Percentiles rank a stretch among this genome's conserved stretches.
Evolutionary conservation across 495 filamentous ascomycete species (phyloP).

Genomic region (Aspergillus diversus): DNA sequence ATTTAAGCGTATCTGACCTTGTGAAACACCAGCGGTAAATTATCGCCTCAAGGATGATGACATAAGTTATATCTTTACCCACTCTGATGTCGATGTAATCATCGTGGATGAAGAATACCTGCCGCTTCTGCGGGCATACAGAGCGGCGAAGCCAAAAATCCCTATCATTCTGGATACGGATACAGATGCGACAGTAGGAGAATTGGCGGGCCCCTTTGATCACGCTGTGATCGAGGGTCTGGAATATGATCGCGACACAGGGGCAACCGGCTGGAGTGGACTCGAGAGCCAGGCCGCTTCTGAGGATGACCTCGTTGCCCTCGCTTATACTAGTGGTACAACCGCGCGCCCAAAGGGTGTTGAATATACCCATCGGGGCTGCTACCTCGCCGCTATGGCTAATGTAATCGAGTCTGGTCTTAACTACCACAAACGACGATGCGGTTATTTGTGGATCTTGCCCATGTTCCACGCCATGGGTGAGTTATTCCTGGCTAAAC

Average conservation of each 20-base stretch:
- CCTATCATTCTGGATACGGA: conserved; percentile 83
- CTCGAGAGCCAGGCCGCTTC: conserved; percentile 66
- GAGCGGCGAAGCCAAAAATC: conserved; percentile 58
- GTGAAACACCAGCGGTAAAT: conserved; percentile 64
- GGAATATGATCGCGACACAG: conserved; percentile 62
- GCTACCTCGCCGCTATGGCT: conserved; percentile 80
- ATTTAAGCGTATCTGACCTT: background rate
- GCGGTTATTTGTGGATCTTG: conserved; percentile 87
- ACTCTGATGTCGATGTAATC: conserved; percentile 84
- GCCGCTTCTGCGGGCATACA: conserved; percentile 67
- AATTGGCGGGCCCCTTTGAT: conserved; percentile 79
- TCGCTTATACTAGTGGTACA: conserved; percentile 91
- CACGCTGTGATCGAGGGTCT: conserved; percentile 82
- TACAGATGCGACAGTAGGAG: conserved; percentile 75
- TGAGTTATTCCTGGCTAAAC: conserved; percentile 23
- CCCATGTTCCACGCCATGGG: conserved; percentile 97
- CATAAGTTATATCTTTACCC: conserved; percentile 85
- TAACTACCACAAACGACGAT: conserved; percentile 67
- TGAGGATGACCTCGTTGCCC: conserved; percentile 82
- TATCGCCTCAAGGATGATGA: conserved; percentile 88
- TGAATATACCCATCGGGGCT: conserved; percentile 85
- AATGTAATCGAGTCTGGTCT: conserved; percentile 90
- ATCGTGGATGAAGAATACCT: conserved; percentile 83
- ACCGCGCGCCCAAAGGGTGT: conserved; percentile 93
- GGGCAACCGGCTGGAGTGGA: conserved; percentile 74